Base-by-base conservation (phyloP, 768 basidiomycete species). In the Stropharia rugosoannulata region DNA sequence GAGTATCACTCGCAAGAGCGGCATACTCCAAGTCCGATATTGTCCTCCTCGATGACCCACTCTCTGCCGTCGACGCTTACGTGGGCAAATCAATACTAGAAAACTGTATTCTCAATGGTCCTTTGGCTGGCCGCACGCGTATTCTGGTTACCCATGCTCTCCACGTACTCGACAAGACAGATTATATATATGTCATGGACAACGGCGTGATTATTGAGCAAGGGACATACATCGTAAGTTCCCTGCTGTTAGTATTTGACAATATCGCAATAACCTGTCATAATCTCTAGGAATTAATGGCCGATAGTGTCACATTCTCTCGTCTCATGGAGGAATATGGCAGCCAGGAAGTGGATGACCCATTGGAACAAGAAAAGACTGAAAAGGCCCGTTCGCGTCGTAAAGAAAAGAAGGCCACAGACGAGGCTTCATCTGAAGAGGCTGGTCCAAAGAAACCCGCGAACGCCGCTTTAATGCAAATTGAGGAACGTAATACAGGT, bases 11-110 rank as follows among this genome's bases (percentile, higher is more conserved):
- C 16, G 92, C 91, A 0, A 75, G 92, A 38, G 89, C 89, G 0
- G 86, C 86, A 0, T 95, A 93, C 64, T 85, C 88, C 1, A 72
- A 80, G 0, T 78, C 87, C 1, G 88, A 92, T 59, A 79, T 93
- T 50, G 83, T 90, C 38, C 79, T 93, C 16, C 78, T 93, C 29
- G 91, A 95, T 60, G 92, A 95, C 66, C 87, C 91, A n/a, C 80
- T 93, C 36, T 85, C 85, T 29, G 90, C 90, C 1, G 86, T 93
- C 9, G 90, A 93, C 61, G 83, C 89, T 0, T 84, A 88, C 60
- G 90, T 92, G 4, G 86, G 87, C 16, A 83, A 85, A 60, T 77
- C 77, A 22, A 81, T 89, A 51, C 62, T 89, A 7, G 81, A 89
- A 29, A 74, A 85, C 39, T 88, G 87, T 60, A 66, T 90, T 3